Evolutionary conservation across 2,329 filamentous ascomycete species (phyloP).

Genomic region (Colletotrichum sp.): DNA sequence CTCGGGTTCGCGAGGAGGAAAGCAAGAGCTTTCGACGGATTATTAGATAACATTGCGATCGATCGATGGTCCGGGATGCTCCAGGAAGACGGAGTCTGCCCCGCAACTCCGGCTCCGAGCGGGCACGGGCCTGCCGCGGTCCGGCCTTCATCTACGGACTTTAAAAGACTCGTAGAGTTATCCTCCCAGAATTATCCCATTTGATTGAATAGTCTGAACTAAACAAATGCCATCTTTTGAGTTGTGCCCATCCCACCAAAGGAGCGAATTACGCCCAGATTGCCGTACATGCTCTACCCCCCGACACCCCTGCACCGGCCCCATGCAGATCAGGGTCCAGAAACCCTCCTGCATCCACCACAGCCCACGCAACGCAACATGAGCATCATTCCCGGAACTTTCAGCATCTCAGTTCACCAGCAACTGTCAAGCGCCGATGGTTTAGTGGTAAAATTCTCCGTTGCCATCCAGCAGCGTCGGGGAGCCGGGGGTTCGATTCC

Average conservation of each 20-base stretch:
- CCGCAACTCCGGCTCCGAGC: too few relatives aligned
- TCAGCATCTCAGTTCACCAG: background rate
- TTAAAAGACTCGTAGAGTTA: too few relatives aligned
- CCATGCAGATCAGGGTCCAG: background rate
- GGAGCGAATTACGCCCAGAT: too few relatives aligned
- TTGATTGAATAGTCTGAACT: too few relatives aligned
- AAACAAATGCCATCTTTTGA: too few relatives aligned
- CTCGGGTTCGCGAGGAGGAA: background rate
- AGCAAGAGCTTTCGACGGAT: background rate
- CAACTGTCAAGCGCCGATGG: background rate
- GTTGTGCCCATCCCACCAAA: too few relatives aligned
- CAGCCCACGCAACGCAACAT: background rate
- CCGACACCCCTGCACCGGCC: background rate
- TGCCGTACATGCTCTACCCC: background rate
- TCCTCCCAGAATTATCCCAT: too few relatives aligned
- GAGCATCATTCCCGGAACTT: accelerated
- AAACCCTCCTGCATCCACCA: background rate
- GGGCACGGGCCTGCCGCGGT: too few relatives aligned
- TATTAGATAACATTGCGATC: background rate
- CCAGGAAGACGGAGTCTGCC: too few relatives aligned
- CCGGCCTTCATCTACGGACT: too few relatives aligned
- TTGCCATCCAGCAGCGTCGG: conserved; percentile 6
- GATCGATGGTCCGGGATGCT: too few relatives aligned
- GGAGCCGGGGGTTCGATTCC: conserved; percentile 5
- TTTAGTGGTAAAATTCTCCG: conserved; percentile 14